Evolutionary conservation across 768 basidiomycete genomes (phyloP), one percentile per base, ranked within the genome.

Genomic region (Russula dissimulans): DNA sequence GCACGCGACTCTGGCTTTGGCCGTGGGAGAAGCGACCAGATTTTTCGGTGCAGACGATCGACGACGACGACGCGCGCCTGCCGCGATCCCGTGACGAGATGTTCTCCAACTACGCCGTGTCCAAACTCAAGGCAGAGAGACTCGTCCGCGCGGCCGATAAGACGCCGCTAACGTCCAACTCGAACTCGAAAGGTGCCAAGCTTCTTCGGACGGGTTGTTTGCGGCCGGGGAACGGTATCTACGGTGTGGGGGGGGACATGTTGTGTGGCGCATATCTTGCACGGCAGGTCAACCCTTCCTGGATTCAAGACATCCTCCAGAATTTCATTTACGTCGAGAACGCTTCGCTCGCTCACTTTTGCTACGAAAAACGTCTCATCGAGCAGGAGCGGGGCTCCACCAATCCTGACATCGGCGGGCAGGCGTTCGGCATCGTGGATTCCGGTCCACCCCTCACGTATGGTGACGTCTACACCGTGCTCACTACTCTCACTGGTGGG

Each of bases 281-380:
- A 3, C 79, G 84, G 47, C 73, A 78, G 67, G 69, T 73, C 52
- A 87, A 84, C 67, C 84, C 82, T 1, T 80, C 82, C 0, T 91
- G 87, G 87, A 75, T 81, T 36, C 61, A 67, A 4, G 75, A 77
- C 59, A 77, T 80, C 57, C 66, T 88, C 39, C 82, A 85, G 64
- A 85, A 84, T 8, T 86, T 85, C 70, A 72, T 75, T 66, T 88
- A 88, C 64, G 87, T 89, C 61, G 89, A 90, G 72, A 91, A 91
- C 66, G 85, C 82, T 66, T 82, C 84, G 0, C 73, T 83, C 1
- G 83, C 87, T 0, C 89, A 91, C 68, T 72, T 90, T 18, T 79
- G 78, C 65, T 90, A 89, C 70, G 88, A 91, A 70, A 78, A 77
- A 59, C 81, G 87, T 14, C 80, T 91, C 38, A 72, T 86, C 54